These are phyloP conservation scores for Mucor sp. DNA, from an alignment of 371 early-diverging fungal species.

Conservation along the genomic window DNA sequence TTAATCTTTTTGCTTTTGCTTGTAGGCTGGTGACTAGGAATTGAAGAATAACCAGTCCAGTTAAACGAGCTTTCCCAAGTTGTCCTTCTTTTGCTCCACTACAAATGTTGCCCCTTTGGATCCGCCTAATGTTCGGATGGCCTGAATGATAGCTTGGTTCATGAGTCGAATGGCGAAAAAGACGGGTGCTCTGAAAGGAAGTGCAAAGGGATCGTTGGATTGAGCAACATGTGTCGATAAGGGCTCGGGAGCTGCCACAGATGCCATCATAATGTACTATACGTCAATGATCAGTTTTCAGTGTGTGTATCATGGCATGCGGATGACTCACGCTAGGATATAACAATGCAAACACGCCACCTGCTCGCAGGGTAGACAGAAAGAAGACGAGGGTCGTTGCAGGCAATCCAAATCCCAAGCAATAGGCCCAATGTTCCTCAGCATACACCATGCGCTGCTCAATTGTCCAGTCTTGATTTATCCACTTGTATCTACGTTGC, in stretches of 20 bases:
- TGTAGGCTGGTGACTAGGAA: neutral
- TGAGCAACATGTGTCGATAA: neutral
- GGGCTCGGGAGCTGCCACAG: slow-evolving; percentile 36
- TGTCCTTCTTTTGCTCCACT: slow-evolving; percentile 19
- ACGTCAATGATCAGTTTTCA: neutral
- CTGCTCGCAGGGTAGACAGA: slow-evolving; percentile 43
- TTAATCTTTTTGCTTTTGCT: neutral
- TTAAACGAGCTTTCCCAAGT: slow-evolving; percentile 22
- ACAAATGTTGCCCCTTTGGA: slow-evolving; percentile 10
- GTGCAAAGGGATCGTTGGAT: neutral
- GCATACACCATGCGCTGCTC: slow-evolving; percentile 46
- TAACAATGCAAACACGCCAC: slow-evolving; percentile 49
- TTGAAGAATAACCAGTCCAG: slow-evolving; percentile 1
- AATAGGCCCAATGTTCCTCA: slow-evolving; percentile 55
- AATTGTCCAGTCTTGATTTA: slow-evolving; percentile 42
- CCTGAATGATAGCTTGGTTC: slow-evolving; percentile 20
- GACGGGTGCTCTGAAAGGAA: slow-evolving; percentile 21
- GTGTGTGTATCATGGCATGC: too few relatives aligned
- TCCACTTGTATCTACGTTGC: slow-evolving; percentile 47
- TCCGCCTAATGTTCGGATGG: slow-evolving; percentile 16
- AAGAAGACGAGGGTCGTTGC: slow-evolving; percentile 46
- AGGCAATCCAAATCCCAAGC: slow-evolving; percentile 53
- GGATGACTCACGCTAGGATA: slow-evolving; percentile 48
- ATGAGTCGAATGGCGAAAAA: slow-evolving; percentile 32
- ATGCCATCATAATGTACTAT: slow-evolving; percentile 54